Percentiles rank a stretch among this genome's conserved stretches.
These are phyloP conservation scores for Fragaria vesca DNA, from an alignment of 306 rosid species.

Conservation along the genomic window DNA sequence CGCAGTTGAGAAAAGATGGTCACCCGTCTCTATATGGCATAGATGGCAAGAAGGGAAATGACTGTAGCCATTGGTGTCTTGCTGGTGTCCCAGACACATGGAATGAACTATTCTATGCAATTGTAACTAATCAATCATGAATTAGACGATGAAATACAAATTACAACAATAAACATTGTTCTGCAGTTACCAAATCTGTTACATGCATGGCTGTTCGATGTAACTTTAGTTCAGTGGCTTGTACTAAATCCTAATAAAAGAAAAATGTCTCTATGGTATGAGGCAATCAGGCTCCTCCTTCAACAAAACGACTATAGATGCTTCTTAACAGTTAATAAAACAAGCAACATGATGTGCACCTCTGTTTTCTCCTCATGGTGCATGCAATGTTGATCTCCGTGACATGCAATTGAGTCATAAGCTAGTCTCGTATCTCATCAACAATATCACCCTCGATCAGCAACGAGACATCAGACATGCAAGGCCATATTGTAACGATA, in stretches of 20 bases:
- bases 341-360: too few relatives aligned
- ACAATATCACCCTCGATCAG: too few relatives aligned
- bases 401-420: too few relatives aligned
- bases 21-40: slow-evolving; percentile 29
- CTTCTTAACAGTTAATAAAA: too few relatives aligned
- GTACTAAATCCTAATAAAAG: background rate
- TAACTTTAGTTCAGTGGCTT: background rate
- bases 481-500: too few relatives aligned
- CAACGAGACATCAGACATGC: too few relatives aligned
- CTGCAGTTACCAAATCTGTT: background rate
- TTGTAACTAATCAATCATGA: background rate
- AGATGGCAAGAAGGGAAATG: slow-evolving; percentile 19
- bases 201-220: background rate
- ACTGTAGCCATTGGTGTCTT: slow-evolving; percentile 45
- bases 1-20: slow-evolving; percentile 37
- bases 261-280: background rate
- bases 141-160: background rate
- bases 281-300: background rate
- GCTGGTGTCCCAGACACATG: slow-evolving; percentile 39
- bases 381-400: too few relatives aligned
- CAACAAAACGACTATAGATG: too few relatives aligned
- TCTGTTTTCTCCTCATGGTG: too few relatives aligned
- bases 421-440: too few relatives aligned
- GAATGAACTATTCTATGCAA: slow-evolving; percentile 29
- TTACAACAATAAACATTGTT: background rate